phyloP scores from a whole-genome alignment of 2,329 filamentous ascomycete species.

The Aspergillus bombycis region DNA sequence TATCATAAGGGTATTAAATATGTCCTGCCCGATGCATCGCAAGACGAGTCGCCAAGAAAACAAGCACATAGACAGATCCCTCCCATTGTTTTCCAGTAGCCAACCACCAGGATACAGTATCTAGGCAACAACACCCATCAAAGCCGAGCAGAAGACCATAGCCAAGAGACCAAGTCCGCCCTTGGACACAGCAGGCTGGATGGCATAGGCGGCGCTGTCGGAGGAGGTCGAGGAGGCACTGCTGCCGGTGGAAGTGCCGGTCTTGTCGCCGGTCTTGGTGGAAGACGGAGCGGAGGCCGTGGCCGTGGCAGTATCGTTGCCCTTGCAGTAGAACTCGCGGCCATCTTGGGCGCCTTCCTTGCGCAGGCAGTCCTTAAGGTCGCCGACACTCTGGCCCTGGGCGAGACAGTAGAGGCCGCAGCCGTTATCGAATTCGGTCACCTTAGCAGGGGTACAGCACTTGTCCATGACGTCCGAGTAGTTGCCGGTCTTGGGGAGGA shows the following conservation, averaged over 20 bases:
- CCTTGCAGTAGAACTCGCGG: slow-evolving; percentile 51
- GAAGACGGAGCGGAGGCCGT: slow-evolving; percentile 15
- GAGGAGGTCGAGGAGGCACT: slow-evolving; percentile 16
- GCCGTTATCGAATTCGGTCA: slow-evolving; percentile 51
- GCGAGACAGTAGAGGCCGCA: slow-evolving; percentile 58
- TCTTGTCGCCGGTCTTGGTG: slow-evolving; percentile 13
- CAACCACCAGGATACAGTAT: neutral
- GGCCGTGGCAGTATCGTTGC: slow-evolving; percentile 36
- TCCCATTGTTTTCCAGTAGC: neutral
- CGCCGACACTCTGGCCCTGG: slow-evolving; percentile 40
- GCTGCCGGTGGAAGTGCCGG: slow-evolving; percentile 7
- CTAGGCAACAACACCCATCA: slow-evolving; percentile 31
- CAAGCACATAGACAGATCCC: neutral
- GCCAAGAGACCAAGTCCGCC: slow-evolving; percentile 35
- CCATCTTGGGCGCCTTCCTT: slow-evolving; percentile 40
- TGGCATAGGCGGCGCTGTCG: slow-evolving; percentile 20
- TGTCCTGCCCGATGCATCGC: neutral
- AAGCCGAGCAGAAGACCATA: slow-evolving; percentile 33
- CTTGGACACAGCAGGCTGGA: slow-evolving; percentile 29
- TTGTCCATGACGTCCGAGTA: slow-evolving; percentile 47
- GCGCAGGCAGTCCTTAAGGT: slow-evolving; percentile 45
- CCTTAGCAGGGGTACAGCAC: slow-evolving; percentile 51
- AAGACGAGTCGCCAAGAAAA: neutral
- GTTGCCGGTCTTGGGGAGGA: slow-evolving; percentile 44
- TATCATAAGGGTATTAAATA: neutral